Evolutionary conservation across 169 alveolate genomes (phyloP).

Genomic region (Cystoisospora suis): DNA sequence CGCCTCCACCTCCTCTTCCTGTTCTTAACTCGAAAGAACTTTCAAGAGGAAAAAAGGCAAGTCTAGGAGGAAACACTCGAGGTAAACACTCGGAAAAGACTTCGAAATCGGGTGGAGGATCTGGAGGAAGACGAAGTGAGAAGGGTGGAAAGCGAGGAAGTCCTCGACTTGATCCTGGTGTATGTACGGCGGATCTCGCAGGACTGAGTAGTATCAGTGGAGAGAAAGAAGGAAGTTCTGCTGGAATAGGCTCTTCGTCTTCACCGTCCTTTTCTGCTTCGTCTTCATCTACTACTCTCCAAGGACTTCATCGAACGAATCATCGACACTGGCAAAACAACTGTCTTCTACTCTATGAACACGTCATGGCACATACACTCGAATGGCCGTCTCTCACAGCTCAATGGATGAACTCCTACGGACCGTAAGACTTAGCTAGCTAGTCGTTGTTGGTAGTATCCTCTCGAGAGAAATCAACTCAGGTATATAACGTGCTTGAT

Average conservation of each 20-base stretch:
- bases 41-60: no score
- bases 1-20: no score
- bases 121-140: not conserved
- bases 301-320: conserved; percentile 46
- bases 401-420: conserved; percentile 83
- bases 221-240: not conserved
- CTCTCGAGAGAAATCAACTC: no score
- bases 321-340: conserved; percentile 92
- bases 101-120: no score
- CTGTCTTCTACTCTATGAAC: conserved; percentile 93
- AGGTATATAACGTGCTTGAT: not conserved
- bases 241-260: not conserved
- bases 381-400: conserved; percentile 97
- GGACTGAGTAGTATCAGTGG: not conserved
- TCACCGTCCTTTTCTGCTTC: no score
- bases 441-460: no score
- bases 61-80: no score
- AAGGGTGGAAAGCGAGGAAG: conserved; percentile 1
- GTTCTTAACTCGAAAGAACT: no score
- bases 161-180: not conserved
- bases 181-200: not conserved
- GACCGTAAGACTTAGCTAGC: conserved; percentile 66
- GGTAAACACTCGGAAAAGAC: no score
- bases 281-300: not conserved
- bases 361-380: conserved; percentile 89